phyloP scores from a whole-genome alignment of 2,329 filamentous ascomycete genomes.

The Nakataea oryzae region DNA sequence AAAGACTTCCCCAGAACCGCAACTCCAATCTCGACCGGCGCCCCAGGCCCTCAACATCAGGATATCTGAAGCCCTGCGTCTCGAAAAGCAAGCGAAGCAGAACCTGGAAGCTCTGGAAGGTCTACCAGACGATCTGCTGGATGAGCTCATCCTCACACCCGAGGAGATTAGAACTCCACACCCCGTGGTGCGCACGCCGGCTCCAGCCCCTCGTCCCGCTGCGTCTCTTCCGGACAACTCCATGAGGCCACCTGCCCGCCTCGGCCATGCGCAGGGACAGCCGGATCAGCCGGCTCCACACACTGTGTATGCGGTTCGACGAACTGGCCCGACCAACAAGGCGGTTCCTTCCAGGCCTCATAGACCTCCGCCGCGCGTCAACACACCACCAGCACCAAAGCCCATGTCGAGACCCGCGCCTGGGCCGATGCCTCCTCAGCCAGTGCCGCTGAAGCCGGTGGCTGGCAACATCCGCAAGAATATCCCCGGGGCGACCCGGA shows the following conservation, averaged over 20 bases:
- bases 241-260: neutral
- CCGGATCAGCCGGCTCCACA: neutral
- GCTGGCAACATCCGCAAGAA: neutral
- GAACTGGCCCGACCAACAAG: neutral
- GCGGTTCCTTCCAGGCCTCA: neutral
- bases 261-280: neutral
- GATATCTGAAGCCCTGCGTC: neutral
- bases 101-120: neutral
- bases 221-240: neutral
- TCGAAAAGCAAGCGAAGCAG: neutral
- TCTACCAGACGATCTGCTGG: constrained; percentile 1
- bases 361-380: neutral
- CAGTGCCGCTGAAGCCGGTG: neutral
- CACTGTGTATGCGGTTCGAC: neutral
- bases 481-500: neutral
- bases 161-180: neutral
- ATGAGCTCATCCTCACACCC: neutral
- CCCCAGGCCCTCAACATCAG: too few species aligned
- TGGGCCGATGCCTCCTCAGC: neutral
- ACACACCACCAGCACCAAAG: neutral
- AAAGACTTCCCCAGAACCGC: neutral
- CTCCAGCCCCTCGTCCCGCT: neutral
- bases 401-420: neutral
- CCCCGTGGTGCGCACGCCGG: neutral
- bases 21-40: too few species aligned